Evolutionary conservation across 1,139 yeast species (phyloP), one percentile per base, ranked within the genome.

Genomic region (Hansenula sp.): DNA sequence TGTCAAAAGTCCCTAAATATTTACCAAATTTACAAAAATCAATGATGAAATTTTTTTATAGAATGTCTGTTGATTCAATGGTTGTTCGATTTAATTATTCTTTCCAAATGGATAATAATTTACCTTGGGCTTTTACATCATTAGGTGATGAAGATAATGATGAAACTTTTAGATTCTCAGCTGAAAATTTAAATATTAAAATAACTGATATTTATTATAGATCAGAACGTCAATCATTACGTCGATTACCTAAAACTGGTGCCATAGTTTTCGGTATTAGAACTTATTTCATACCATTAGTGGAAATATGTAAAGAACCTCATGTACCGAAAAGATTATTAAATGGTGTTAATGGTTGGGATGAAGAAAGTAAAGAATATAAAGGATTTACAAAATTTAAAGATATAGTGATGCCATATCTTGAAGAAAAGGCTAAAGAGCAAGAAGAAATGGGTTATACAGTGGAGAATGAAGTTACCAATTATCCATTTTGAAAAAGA

Each of bases 1-100:
- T 71, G 31, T 82, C 82, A 18, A 79, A 75, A 47, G 84, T 78
- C 28, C 84, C 84, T 8, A 71, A 77, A 52, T 79, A 70, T 51
- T 63, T 69, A 38, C 72, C 68, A 39, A 73, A 77, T 51, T 66
- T 78, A 44, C 70, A 73, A 53, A 57, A 63, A 24, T 79, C 81
- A 10, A 78, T 78, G 84, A 77, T 75, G 50, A 73, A 75, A 50
- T 78, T 77, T 56, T 77, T 79, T 55, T 56, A 68, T 21, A 61
- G 80, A 44, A 65, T 73, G 46, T 63, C 75, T 3, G 68, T 71
- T 40, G 82, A 66, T 38, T 81, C 82, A 0, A 81, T n/a, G 7
- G 20, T 78, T 10, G 80, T 72, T 13, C 63, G 84, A 28, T 78
- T 78, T 57, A 78, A 78, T 55, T 78, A 77, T 56, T 78, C 77